These are phyloP conservation scores for Candida anglica DNA, from an alignment of 805 yeast species.

Conservation along the genomic window DNA sequence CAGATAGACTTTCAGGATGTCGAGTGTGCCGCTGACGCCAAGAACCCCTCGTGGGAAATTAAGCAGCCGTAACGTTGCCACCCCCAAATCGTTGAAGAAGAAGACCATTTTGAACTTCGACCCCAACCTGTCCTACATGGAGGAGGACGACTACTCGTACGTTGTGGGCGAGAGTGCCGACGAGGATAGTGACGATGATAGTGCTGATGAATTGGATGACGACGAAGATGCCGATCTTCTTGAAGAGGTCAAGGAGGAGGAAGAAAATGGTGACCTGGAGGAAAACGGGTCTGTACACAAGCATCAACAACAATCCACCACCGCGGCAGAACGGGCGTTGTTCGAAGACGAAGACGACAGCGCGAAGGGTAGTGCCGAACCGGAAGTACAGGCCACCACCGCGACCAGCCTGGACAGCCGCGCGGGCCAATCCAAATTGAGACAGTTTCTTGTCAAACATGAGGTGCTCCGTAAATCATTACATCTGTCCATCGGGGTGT, in stretches of 20 bases:
- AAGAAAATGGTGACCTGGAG: conserved; percentile 5
- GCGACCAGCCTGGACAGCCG: not conserved
- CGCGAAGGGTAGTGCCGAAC: not conserved
- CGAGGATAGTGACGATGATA: conserved; percentile 13
- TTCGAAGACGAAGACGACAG: conserved; percentile 4
- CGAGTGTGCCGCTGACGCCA: conserved; percentile 3
- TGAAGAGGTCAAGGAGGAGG: conserved; percentile 6
- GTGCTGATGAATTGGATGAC: conserved; percentile 9
- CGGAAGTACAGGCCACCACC: too few species aligned
- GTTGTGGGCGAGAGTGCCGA: conserved; percentile 15
- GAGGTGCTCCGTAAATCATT: conserved; percentile 86
- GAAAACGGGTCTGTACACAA: not conserved
- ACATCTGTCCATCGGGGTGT: conserved; percentile 84
- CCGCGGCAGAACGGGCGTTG: conserved; percentile 4
- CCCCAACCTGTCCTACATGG: conserved; percentile 26
- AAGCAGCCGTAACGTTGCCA: conserved; percentile 1
- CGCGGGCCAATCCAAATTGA: conserved; percentile 5
- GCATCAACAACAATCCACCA: not conserved
- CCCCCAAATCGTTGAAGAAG: conserved; percentile 11
- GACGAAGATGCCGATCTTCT: conserved; percentile 6
- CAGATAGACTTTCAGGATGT: too few species aligned
- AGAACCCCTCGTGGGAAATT: not conserved
- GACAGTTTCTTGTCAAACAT: conserved; percentile 60
- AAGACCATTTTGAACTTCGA: conserved; percentile 16
- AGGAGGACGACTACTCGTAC: conserved; percentile 38